Evolutionary conservation across 768 basidiomycete genomes (phyloP).

Genomic region (Leccinum pellstonianum): DNA sequence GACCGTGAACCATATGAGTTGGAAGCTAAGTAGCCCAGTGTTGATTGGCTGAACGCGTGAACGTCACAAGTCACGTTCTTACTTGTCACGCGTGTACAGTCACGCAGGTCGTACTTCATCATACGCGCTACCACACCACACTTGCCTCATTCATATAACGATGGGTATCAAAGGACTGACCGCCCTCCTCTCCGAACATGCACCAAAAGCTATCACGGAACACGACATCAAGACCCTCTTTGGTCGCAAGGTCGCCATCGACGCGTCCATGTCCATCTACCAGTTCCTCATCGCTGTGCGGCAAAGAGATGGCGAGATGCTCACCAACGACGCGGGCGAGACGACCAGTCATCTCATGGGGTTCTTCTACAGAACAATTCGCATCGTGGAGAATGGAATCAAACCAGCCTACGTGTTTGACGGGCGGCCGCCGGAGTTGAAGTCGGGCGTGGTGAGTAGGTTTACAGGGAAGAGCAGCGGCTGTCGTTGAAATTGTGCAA

Average conservation of each 20-base stretch:
- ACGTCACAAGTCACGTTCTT: conserved; percentile 15
- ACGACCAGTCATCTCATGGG: conserved; percentile 99
- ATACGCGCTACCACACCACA: not conserved
- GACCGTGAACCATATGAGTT: not conserved
- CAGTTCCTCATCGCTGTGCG: conserved; percentile 98
- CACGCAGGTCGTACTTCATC: conserved; percentile 5
- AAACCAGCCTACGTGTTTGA: conserved; percentile 99
- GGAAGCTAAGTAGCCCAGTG: no score
- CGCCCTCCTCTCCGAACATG: conserved; percentile 82
- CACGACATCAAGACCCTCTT: conserved; percentile 97
- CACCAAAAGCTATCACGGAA: conserved; percentile 82
- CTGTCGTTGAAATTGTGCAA: not conserved
- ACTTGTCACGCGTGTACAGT: conserved; percentile 14
- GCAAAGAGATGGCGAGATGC: conserved; percentile 93
- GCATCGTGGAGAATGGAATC: conserved; percentile 98
- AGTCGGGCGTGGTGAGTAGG: conserved; percentile 87
- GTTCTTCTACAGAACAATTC: conserved; percentile 95
- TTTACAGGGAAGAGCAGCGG: not conserved
- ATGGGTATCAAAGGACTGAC: conserved; percentile 99
- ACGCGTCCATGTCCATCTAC: conserved; percentile 97
- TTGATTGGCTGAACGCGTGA: conserved; percentile 7
- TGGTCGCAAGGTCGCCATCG: conserved; percentile 97
- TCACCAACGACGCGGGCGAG: conserved; percentile 97
- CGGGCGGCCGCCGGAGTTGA: conserved; percentile 96
- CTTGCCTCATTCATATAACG: not conserved